These are phyloP conservation scores for Melocanna baccifera DNA, from an alignment of 176 grass and related monocot species.

Conservation along the genomic window DNA sequence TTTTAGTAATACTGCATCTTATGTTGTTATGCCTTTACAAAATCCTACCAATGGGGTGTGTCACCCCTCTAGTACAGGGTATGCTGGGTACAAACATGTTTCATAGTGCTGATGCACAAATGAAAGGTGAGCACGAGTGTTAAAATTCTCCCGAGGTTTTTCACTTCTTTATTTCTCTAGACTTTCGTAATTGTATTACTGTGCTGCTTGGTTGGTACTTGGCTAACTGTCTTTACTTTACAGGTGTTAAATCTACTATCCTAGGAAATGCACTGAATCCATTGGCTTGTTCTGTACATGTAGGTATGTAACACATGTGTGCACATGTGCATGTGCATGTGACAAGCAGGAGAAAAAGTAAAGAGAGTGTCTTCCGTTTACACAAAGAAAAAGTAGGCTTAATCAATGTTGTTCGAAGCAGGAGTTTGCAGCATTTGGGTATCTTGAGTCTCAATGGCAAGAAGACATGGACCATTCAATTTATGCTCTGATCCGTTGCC, in stretches of 20 bases:
- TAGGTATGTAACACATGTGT: conserved; percentile 25
- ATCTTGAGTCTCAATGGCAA: not conserved
- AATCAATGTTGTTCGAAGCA: not conserved
- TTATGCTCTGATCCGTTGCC: conserved; percentile 2
- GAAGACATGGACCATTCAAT: conserved; percentile 9
- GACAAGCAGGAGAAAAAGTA: not conserved
- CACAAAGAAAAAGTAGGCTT: not conserved
- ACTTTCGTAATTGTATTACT: not conserved
- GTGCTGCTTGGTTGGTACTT: conserved; percentile 4
- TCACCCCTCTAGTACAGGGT: conserved; percentile 51
- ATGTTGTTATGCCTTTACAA: conserved; percentile 99
- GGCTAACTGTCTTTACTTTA: conserved; percentile 1
- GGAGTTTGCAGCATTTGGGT: not conserved
- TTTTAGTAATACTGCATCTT: conserved; percentile 61
- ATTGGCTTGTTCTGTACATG: conserved; percentile 26
- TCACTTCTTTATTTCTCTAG: not conserved
- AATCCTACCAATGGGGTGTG: conserved; percentile 72
- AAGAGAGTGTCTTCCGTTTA: not conserved
- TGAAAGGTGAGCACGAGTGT: conserved; percentile 21
- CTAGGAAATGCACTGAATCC: conserved; percentile 19
- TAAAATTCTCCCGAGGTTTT: not conserved
- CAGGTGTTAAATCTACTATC: conserved; percentile 31
- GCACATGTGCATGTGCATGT: not conserved
- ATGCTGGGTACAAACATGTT: not conserved
- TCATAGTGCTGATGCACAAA: conserved; percentile 11